Percentiles rank a stretch among this genome's conserved stretches.
Evolutionary conservation across 2,329 filamentous ascomycete genomes (phyloP).

Genomic region (Cercospora brassicicola): DNA sequence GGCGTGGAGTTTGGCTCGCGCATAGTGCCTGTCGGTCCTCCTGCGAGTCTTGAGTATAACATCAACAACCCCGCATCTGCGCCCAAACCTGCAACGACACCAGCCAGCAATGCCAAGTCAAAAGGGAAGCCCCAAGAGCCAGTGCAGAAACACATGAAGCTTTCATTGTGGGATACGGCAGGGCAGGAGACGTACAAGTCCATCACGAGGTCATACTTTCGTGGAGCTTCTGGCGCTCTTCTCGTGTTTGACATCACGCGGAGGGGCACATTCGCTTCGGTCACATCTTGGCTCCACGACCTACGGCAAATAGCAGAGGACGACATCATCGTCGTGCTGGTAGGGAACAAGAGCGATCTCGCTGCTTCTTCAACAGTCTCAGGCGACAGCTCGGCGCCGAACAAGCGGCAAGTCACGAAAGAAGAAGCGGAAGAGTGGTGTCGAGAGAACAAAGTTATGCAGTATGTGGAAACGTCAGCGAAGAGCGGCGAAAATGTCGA

Average conservation of each 20-base stretch:
- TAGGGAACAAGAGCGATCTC: constrained; percentile 93
- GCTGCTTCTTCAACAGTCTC: constrained; percentile 51
- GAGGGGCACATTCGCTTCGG: constrained; percentile 79
- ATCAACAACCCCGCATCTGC: constrained; percentile 52
- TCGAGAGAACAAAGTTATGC: constrained; percentile 75
- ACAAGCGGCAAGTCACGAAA: constrained; percentile 74
- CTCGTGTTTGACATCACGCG: constrained; percentile 95
- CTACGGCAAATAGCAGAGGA: constrained; percentile 92
- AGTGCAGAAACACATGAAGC: constrained; percentile 79
- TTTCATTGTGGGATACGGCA: constrained; percentile 92
- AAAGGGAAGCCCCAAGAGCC: constrained; percentile 41
- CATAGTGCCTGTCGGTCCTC: constrained; percentile 86
- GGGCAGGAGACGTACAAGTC: constrained; percentile 98
- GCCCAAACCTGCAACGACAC: constrained; percentile 19
- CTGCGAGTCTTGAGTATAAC: constrained; percentile 62
- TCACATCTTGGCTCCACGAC: constrained; percentile 91
- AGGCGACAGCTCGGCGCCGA: constrained; percentile 43
- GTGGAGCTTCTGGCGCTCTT: constrained; percentile 73
- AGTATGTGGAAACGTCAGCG: constrained; percentile 94
- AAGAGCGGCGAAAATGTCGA: constrained; percentile 96
- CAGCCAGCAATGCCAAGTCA: constrained; percentile 33
- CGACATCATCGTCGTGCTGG: constrained; percentile 88
- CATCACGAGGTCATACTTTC: constrained; percentile 91
- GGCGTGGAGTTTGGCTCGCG: constrained; percentile 94
- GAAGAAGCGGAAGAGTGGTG: constrained; percentile 92